Evolutionary conservation across 768 basidiomycete species (phyloP).

Genomic region (Boletus fagicola): DNA sequence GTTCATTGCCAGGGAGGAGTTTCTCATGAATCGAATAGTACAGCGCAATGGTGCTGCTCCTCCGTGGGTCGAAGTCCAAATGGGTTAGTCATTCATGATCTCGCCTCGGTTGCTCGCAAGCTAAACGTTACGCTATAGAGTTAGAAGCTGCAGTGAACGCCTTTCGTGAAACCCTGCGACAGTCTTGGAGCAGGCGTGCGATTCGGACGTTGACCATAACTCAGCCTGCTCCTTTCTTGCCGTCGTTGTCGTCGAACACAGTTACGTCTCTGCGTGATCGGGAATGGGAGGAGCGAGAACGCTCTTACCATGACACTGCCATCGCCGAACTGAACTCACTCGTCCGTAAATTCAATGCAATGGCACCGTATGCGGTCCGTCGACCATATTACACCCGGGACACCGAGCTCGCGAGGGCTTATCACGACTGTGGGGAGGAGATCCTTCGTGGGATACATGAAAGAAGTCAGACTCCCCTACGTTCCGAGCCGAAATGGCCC

Average conservation of each 20-base stretch:
- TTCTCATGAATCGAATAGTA: conserved; percentile 82
- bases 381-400: conserved; percentile 55
- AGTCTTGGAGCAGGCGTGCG: conserved; percentile 75
- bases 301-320: conserved; percentile 64
- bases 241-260: conserved; percentile 35
- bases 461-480: conserved; percentile 12
- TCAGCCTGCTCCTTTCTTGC: conserved; percentile 41
- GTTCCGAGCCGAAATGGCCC: conserved; percentile 4
- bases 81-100: conserved; percentile 42
- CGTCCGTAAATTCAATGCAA: conserved; percentile 75
- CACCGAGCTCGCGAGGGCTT: conserved; percentile 57
- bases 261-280: conserved; percentile 52
- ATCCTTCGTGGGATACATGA: conserved; percentile 44
- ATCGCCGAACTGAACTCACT: conserved; percentile 70
- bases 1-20: conserved; percentile 74
- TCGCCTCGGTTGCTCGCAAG: not conserved
- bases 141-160: conserved; percentile 59
- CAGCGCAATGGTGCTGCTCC: conserved; percentile 80
- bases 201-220: conserved; percentile 55
- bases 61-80: conserved; percentile 83
- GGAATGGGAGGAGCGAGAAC: conserved; percentile 70
- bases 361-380: conserved; percentile 78
- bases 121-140: conserved; percentile 40
- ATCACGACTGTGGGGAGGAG: conserved; percentile 49
- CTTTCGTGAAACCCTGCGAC: conserved; percentile 63